A percentile compares a stretch with the other conserved stretches of the same genome.
Conservation (phyloP, 306 rosid genomes). For the Urtica urens region DNA sequence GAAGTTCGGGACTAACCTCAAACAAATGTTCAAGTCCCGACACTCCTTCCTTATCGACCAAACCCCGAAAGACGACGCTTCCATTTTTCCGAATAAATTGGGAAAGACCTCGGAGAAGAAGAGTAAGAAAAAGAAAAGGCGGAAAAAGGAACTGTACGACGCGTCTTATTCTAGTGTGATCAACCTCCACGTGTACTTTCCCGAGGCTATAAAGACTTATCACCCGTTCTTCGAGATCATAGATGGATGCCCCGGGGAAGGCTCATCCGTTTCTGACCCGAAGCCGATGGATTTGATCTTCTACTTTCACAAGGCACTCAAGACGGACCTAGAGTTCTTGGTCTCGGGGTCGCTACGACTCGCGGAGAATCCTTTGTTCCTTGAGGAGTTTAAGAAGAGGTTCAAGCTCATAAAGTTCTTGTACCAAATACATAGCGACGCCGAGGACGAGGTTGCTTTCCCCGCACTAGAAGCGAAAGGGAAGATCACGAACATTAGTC, state of each 20-base stretch:
- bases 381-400: conserved; percentile 45
- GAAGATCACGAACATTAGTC: conserved; percentile 66
- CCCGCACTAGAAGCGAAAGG: conserved; percentile 89
- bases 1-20: conserved; percentile 55
- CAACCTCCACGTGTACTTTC: conserved; percentile 55
- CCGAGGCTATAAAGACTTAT: conserved; percentile 34
- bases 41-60: conserved; percentile 32
- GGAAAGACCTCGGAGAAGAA: conserved; percentile 31
- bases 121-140: conserved; percentile 21
- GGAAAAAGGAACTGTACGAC: conserved; percentile 24
- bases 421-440: conserved; percentile 72
- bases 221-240: conserved; percentile 32
- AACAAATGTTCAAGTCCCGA: conserved; percentile 54
- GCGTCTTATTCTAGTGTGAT: conserved; percentile 55
- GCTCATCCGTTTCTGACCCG: conserved; percentile 37
- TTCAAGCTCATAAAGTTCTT: conserved; percentile 56
- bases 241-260: conserved; percentile 19
- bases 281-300: conserved; percentile 73
- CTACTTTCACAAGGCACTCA: conserved; percentile 89
- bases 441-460: conserved; percentile 90
- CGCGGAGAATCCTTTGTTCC: conserved; percentile 39
- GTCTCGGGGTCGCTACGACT: conserved; percentile 66
- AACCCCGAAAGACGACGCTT: conserved; percentile 31
- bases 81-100: too few relatives aligned
- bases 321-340: conserved; percentile 77